These are phyloP conservation scores for Ascochyta viciae-villosae DNA, from an alignment of 2,329 filamentous ascomycete species.

Conservation along the genomic window DNA sequence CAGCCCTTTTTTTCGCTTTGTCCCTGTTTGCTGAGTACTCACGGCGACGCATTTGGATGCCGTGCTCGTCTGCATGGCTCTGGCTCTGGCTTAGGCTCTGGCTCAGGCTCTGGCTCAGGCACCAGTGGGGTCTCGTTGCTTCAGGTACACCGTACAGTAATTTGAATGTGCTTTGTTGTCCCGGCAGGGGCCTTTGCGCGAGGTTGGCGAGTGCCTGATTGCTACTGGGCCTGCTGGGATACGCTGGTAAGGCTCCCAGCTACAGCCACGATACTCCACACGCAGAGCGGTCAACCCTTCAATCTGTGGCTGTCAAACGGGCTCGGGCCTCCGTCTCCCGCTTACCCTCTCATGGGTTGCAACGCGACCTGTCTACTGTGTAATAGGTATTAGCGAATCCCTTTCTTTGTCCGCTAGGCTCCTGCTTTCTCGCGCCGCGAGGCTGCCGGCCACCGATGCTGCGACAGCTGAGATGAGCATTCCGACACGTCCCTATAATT, in stretches of 20 bases:
- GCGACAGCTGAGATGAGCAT: slow-evolving; percentile 17
- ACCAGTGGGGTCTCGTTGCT: background rate
- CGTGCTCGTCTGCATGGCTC: slow-evolving; percentile 21
- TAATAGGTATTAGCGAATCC: slow-evolving; percentile 9
- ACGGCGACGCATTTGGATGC: slow-evolving; percentile 21
- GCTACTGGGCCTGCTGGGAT: slow-evolving; percentile 23
- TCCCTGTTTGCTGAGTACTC: slow-evolving; percentile 16
- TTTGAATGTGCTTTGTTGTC: background rate
- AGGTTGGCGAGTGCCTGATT: slow-evolving; percentile 26
- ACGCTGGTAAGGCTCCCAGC: slow-evolving; percentile 31
- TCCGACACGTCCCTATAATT: background rate
- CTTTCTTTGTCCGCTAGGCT: slow-evolving; percentile 11
- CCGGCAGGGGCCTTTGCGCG: slow-evolving; percentile 5
- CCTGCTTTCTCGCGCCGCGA: slow-evolving; percentile 7
- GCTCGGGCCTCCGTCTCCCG: slow-evolving; percentile 24
- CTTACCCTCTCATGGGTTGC: slow-evolving; percentile 15
- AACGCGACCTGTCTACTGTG: slow-evolving; percentile 6
- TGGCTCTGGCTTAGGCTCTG: background rate
- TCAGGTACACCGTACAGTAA: background rate
- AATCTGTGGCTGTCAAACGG: slow-evolving; percentile 34
- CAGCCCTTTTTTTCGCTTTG: background rate
- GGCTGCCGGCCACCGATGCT: slow-evolving; percentile 15
- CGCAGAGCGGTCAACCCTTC: slow-evolving; percentile 35
- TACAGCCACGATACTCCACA: slow-evolving; percentile 30
- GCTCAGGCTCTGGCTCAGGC: slow-evolving; percentile 8